Conservation (phyloP, 192 early-diverging fungal genomes). For the Backusella sp. region DNA sequence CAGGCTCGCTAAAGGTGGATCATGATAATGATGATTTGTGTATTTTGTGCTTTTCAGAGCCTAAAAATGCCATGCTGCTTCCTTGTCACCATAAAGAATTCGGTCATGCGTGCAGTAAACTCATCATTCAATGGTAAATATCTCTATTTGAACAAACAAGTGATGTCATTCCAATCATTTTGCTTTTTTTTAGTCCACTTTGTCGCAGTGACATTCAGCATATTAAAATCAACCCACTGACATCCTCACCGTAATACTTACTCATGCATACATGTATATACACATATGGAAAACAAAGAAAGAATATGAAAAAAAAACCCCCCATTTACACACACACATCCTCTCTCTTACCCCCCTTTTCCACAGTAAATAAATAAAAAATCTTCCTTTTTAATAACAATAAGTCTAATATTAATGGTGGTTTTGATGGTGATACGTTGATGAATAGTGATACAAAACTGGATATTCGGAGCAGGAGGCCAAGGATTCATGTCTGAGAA, state of each 20-base stretch:
- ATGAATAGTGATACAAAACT: constrained; percentile 6
- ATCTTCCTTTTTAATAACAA: neutral
- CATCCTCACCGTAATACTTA: neutral
- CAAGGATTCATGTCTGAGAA: constrained; percentile 13
- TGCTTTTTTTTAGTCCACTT: neutral
- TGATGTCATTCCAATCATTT: neutral
- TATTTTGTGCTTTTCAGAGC: constrained; percentile 48
- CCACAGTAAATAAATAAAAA: constrained; percentile 2
- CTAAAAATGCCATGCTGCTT: constrained; percentile 38
- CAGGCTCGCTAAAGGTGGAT: neutral
- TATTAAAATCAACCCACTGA: neutral
- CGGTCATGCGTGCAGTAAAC: constrained; percentile 40
- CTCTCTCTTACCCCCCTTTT: neutral
- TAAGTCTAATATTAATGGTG: neutral
- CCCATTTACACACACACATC: neutral
- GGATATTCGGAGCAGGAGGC: neutral
- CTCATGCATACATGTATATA: neutral
- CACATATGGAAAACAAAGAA: neutral
- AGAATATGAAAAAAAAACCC: neutral
- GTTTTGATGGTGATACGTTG: neutral
- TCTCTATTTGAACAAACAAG: neutral
- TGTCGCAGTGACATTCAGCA: neutral
- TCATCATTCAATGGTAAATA: constrained; percentile 28
- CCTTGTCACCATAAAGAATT: constrained; percentile 51
- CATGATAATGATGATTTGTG: constrained; percentile 31